Percentiles rank a stretch among this genome's conserved stretches.
Conservation (phyloP, 2,329 filamentous ascomycete species). For the Penicillium paneum region DNA sequence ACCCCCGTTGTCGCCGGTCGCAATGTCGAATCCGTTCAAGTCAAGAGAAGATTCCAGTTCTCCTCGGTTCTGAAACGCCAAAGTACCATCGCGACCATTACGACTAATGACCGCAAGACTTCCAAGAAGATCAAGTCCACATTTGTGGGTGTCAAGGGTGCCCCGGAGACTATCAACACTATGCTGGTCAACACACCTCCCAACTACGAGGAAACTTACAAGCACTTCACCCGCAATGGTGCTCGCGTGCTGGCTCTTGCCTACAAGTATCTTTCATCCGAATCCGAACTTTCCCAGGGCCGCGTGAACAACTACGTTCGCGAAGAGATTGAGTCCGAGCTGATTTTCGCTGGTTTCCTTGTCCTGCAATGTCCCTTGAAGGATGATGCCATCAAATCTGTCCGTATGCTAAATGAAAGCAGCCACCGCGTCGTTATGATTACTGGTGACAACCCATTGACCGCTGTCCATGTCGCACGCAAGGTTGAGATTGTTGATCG, state of each 20-base stretch:
- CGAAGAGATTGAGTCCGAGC: slow-evolving; percentile 79
- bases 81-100: slow-evolving; percentile 84
- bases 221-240: slow-evolving; percentile 94
- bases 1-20: slow-evolving; percentile 43
- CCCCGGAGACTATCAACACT: slow-evolving; percentile 92
- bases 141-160: slow-evolving; percentile 93
- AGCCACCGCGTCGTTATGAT: slow-evolving; percentile 99
- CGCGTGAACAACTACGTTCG: slow-evolving; percentile 93
- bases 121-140: slow-evolving; percentile 77
- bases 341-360: slow-evolving; percentile 91
- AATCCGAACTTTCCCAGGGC: slow-evolving; percentile 75
- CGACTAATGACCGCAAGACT: slow-evolving; percentile 66
- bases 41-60: slow-evolving; percentile 97
- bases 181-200: slow-evolving; percentile 81
- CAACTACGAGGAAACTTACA: slow-evolving; percentile 96
- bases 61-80: slow-evolving; percentile 94
- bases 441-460: slow-evolving; percentile 95
- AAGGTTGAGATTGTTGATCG: slow-evolving; percentile 97
- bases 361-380: slow-evolving; percentile 95
- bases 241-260: slow-evolving; percentile 90
- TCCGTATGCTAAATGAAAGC: slow-evolving; percentile 97
- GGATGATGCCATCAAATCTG: slow-evolving; percentile 88
- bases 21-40: slow-evolving; percentile 71
- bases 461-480: slow-evolving; percentile 89
- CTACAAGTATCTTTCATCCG: slow-evolving; percentile 83